Evolutionary conservation across 345 rosid species (phyloP).

Genomic region (Draba incana): DNA sequence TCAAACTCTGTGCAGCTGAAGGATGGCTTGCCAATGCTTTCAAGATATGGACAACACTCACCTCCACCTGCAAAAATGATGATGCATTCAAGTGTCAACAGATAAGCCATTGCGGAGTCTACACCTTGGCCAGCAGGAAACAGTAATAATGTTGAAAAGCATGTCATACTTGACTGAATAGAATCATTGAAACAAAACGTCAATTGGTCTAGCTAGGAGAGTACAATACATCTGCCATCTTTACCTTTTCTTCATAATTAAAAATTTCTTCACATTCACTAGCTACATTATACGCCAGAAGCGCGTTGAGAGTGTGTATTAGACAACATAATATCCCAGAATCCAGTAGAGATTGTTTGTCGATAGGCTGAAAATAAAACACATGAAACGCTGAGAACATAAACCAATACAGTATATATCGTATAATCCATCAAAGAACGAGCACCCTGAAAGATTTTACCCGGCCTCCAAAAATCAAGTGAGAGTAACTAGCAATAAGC

Average conservation of each 20-base stretch:
- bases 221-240: conserved; percentile 40
- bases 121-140: conserved; percentile 15
- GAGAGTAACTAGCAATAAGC: conserved; percentile 23
- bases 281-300: conserved; percentile 57
- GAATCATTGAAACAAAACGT: conserved; percentile 49
- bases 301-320: conserved; percentile 70
- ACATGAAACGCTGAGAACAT: conserved; percentile 18
- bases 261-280: conserved; percentile 41
- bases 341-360: conserved; percentile 90
- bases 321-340: conserved; percentile 97
- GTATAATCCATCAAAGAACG: conserved; percentile 17
- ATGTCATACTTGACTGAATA: conserved; percentile 8
- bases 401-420: conserved; percentile 12
- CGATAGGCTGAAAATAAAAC: conserved; percentile 67
- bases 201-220: conserved; percentile 58
- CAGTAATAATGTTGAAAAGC: conserved; percentile 5
- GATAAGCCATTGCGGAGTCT: conserved; percentile 3
- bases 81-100: conserved; percentile 14
- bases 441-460: conserved; percentile 22
- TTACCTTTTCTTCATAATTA: conserved; percentile 44
- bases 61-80: conserved; percentile 69
- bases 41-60: conserved; percentile 84
- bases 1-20: conserved; percentile 88
- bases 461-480: conserved; percentile 13
- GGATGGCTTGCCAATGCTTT: conserved; percentile 92